phyloP scores from a whole-genome alignment of 2,329 filamentous ascomycete genomes.

The Pseudocercospora pini-densiflorae region DNA sequence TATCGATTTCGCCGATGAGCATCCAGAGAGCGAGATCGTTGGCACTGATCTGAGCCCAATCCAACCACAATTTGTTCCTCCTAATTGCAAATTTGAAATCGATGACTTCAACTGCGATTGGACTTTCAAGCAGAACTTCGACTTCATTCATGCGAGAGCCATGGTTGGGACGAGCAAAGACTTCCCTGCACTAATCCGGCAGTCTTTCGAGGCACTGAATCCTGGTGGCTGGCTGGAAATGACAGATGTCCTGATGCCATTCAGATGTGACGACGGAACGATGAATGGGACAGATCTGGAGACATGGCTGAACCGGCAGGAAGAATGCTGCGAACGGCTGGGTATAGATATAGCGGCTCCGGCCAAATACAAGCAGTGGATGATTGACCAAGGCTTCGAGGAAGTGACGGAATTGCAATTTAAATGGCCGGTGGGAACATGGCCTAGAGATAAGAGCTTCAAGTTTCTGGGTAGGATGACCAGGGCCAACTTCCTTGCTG shows the following conservation, averaged over 20 bases:
- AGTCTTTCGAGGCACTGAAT: conserved; percentile 27
- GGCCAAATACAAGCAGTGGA: conserved; percentile 8
- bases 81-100: conserved; percentile 14
- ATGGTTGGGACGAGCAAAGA: conserved; percentile 30
- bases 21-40: conserved; percentile 27
- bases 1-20: conserved; percentile 39
- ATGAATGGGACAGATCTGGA: background rate
- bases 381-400: conserved; percentile 27
- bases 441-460: conserved; percentile 31
- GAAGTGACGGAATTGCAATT: conserved; percentile 25
- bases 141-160: conserved; percentile 32
- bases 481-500: conserved; percentile 36
- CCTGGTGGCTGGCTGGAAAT: conserved; percentile 44
- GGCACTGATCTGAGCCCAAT: conserved; percentile 34
- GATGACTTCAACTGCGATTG: conserved; percentile 9
- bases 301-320: background rate
- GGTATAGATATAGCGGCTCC: background rate
- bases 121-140: conserved; percentile 28
- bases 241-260: conserved; percentile 30
- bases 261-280: background rate
- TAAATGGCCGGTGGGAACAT: conserved; percentile 28
- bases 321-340: background rate
- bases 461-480: conserved; percentile 28
- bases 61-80: conserved; percentile 24
- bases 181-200: conserved; percentile 27